phyloP scores from a whole-genome alignment of 352 stramenopile genomes.

The Phytopythium litorale region DNA sequence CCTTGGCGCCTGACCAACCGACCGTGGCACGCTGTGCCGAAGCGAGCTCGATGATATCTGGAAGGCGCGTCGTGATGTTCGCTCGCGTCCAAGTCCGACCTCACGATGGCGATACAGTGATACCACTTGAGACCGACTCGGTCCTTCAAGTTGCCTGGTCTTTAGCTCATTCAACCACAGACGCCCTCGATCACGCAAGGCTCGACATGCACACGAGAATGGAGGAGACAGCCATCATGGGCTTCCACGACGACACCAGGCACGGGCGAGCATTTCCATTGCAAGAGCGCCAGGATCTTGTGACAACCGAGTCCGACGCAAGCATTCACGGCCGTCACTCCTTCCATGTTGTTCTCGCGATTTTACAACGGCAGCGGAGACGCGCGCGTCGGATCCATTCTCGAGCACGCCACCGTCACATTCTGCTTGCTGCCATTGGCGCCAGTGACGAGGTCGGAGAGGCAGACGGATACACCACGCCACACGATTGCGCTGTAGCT shows the following conservation, averaged over 20 bases:
- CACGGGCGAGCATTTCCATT: too few species aligned
- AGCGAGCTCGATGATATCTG: background rate
- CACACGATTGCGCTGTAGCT: too few species aligned
- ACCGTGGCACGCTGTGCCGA: background rate
- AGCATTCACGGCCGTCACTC: background rate
- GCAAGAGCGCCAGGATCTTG: too few species aligned
- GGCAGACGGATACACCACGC: too few species aligned
- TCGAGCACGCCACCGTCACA: background rate
- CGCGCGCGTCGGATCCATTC: background rate
- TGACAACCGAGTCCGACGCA: background rate
- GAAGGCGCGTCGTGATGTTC: background rate
- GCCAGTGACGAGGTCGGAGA: too few species aligned
- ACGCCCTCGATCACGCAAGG: background rate
- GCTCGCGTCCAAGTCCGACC: background rate
- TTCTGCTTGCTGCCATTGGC: too few species aligned
- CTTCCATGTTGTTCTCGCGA: background rate
- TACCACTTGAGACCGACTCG: too few species aligned
- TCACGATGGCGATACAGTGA: background rate
- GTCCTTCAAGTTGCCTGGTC: slow-evolving; percentile 2
- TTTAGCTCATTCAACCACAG: background rate
- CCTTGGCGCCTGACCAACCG: background rate
- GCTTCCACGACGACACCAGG: too few species aligned
- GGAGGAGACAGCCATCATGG: background rate
- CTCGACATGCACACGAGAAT: background rate
- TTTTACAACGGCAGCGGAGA: background rate